Conservation (phyloP, 257 asterid species). For the Agastache rugosa region DNA sequence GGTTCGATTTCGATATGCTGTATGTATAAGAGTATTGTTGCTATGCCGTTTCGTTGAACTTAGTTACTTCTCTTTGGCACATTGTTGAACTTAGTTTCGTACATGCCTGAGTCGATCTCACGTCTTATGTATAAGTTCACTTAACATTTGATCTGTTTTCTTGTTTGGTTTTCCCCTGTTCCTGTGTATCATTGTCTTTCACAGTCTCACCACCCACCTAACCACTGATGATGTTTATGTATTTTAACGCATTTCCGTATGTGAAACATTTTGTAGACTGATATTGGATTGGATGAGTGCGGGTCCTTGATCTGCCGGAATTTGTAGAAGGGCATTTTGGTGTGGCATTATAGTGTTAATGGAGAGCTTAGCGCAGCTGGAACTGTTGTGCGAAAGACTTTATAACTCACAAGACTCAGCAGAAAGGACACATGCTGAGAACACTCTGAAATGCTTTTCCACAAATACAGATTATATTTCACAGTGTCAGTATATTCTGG, state of each 20-base stretch:
- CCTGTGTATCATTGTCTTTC: conserved; percentile 29
- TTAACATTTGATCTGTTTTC: conserved; percentile 26
- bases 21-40: conserved; percentile 39
- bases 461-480: conserved; percentile 89
- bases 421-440: conserved; percentile 96
- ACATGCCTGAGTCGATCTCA: conserved; percentile 32
- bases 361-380: conserved; percentile 99
- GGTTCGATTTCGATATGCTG: conserved; percentile 35
- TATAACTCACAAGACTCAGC: conserved; percentile 96
- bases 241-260: conserved; percentile 41
- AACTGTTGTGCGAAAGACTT: conserved; percentile 95
- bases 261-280: conserved; percentile 63
- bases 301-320: conserved; percentile 61
- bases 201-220: conserved; percentile 21
- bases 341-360: conserved; percentile 50
- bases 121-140: conserved; percentile 29
- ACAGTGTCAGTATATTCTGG: conserved; percentile 97
- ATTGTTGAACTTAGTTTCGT: conserved; percentile 26
- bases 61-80: not conserved
- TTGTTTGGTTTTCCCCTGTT: conserved; percentile 38
- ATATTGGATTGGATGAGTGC: conserved; percentile 66
- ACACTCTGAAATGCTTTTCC: conserved; percentile 96
- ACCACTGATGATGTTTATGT: conserved; percentile 36
- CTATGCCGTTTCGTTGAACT: conserved; percentile 29
- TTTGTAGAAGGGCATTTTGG: conserved; percentile 47